Base-by-base conservation (phyloP, 2,329 filamentous ascomycete species). In the Fusarium haematococcum region DNA sequence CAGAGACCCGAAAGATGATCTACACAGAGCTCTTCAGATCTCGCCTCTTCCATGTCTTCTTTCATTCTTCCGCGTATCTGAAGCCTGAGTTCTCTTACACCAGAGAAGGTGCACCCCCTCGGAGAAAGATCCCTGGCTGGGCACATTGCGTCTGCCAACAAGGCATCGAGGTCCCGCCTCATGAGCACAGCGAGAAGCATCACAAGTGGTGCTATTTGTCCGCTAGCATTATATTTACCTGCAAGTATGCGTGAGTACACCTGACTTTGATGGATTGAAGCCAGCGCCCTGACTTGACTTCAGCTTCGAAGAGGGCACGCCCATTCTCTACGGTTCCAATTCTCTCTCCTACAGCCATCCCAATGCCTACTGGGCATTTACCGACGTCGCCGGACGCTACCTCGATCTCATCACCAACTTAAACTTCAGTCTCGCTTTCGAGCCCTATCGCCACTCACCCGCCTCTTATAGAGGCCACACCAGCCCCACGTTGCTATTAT, bases 1-100 rank as follows among this genome's bases (percentile, higher is more conserved):
- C 33, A 6, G 67, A 70, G 25, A 20, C 60, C 33, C 64, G 64
- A 30, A 54, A 27, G 10, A n/a, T 63, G 23, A 35, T 67, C 6
- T 63, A 37, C 54, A 37, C 20, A 8, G 33, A 57, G 1, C 54
- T 57, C 3, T 57, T 57, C 14, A 20, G 54, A 13, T 57, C 23
- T 3, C 33, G 20, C 11, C 33, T 7, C n/a, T 20, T 57, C 18
- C 32, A 57, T 16, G 5, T 57, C 23, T 14, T 35, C 4, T 57
- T 57, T 14, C 52, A 33, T 13, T 14, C 13, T 5, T 37, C 52
- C 14, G 13, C 1, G 6, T 18, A 11, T 25, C 32, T 18, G 20
- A 57, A 30, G 18, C 18, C 25, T 1, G 23, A 25, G 23, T 10
- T 18, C 8, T 25, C 23, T 25, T 57, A 57, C 18, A 25, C 5